A percentile compares a stretch with the other conserved stretches of the same genome.
Conservation (phyloP, 2,329 filamentous ascomycete genomes). For the Pyricularia sp. region DNA sequence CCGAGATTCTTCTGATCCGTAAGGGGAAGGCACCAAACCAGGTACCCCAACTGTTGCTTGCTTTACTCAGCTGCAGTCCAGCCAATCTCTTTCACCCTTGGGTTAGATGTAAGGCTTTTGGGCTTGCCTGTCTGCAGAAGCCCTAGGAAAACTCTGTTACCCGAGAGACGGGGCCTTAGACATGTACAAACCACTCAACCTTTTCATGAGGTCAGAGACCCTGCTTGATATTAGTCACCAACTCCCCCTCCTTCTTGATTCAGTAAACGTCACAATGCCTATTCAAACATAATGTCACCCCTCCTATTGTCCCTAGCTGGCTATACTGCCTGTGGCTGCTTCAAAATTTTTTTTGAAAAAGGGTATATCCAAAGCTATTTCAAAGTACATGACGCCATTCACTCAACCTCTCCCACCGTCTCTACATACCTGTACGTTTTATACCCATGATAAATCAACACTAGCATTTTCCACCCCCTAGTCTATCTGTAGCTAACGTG, state of each 20-base stretch:
- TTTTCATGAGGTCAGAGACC: background rate
- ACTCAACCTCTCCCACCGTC: background rate
- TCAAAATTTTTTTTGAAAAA: background rate
- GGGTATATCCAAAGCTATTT: background rate
- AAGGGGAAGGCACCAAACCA: too few relatives aligned
- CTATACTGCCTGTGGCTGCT: too few relatives aligned
- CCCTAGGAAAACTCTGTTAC: background rate
- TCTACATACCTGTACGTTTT: too few relatives aligned
- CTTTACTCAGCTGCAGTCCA: background rate
- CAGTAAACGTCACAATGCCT: too few relatives aligned
- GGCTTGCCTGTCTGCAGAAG: background rate
- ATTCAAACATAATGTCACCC: too few relatives aligned
- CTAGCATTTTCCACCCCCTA: background rate
- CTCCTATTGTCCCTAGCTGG: too few relatives aligned
- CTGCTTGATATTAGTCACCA: background rate
- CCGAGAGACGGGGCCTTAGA: background rate
- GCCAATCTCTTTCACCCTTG: background rate
- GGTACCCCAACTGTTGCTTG: too few relatives aligned
- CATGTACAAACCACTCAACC: background rate
- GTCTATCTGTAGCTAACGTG: conserved; percentile 3
- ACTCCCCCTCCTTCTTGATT: too few relatives aligned
- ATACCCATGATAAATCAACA: background rate
- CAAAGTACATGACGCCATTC: background rate
- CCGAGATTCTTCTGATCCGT: too few relatives aligned
- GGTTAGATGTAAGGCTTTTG: background rate